These are phyloP conservation scores for Azolla pinnata DNA, from an alignment of 75 land plant genomes.

Conservation along the genomic window DNA sequence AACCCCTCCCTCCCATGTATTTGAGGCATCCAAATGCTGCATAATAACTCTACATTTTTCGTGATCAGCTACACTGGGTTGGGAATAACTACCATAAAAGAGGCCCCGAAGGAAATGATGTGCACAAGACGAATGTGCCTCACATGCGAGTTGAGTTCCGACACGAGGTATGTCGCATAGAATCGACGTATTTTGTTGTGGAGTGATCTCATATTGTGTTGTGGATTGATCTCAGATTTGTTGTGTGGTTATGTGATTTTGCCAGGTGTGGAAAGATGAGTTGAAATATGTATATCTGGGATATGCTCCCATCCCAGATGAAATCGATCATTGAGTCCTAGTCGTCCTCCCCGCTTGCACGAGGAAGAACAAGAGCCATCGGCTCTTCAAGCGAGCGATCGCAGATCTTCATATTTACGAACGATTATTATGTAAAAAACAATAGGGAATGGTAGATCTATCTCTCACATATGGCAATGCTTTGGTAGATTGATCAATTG, in stretches of 20 bases:
- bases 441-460: no score
- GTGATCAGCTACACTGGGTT: constrained; percentile 73
- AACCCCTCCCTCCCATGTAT: background rate
- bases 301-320: constrained; percentile 35
- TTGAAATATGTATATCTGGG: constrained; percentile 74
- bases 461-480: no score
- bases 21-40: background rate
- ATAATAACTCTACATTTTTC: background rate
- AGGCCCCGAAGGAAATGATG: constrained; percentile 87
- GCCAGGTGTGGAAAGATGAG: constrained; percentile 88
- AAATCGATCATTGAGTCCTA: constrained; percentile 33
- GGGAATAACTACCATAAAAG: constrained; percentile 66
- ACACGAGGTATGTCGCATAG: constrained; percentile 34
- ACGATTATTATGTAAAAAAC: no score
- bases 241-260: background rate
- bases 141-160: constrained; percentile 84
- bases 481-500: no score
- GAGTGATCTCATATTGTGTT: background rate
- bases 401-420: no score
- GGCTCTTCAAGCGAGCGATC: no score
- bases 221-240: background rate
- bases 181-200: background rate
- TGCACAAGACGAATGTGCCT: constrained; percentile 92
- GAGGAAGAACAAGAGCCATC: no score
- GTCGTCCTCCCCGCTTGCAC: no score